Conservation (phyloP, 768 basidiomycete genomes). For the Auriscalpium orientale region DNA sequence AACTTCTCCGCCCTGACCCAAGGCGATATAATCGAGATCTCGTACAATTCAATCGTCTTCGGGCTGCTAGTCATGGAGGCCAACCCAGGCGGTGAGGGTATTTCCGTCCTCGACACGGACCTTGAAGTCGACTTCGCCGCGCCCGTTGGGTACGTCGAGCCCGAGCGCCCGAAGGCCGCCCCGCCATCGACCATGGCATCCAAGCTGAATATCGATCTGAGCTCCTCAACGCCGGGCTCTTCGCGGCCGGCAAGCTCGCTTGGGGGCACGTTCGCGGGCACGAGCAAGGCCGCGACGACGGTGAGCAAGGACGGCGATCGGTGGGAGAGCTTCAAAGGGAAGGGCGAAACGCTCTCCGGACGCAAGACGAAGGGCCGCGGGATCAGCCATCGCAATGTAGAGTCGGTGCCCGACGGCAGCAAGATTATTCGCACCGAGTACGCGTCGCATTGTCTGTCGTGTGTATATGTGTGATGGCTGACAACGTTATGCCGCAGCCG, state of each 20-base stretch:
- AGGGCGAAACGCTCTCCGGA: slow-evolving; percentile 84
- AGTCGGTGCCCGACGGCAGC: slow-evolving; percentile 71
- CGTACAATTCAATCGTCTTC: slow-evolving; percentile 94
- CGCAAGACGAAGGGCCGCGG: slow-evolving; percentile 95
- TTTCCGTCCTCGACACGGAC: slow-evolving; percentile 89
- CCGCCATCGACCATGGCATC: slow-evolving; percentile 90
- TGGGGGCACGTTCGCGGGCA: slow-evolving; percentile 56
- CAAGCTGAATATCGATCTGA: slow-evolving; percentile 90
- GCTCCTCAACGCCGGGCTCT: slow-evolving; percentile 79
- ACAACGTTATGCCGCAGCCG: slow-evolving; percentile 41
- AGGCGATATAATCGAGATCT: slow-evolving; percentile 96
- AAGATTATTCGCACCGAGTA: slow-evolving; percentile 91
- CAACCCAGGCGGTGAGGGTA: slow-evolving; percentile 78
- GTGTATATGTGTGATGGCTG: slow-evolving; percentile 3
- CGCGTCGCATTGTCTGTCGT: slow-evolving; percentile 25
- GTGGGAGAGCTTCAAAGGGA: slow-evolving; percentile 96
- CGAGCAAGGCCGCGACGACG: slow-evolving; percentile 36
- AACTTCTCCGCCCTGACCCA: slow-evolving; percentile 90
- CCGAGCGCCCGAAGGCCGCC: slow-evolving; percentile 74
- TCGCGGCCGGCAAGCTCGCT: slow-evolving; percentile 74
- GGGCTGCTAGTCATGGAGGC: slow-evolving; percentile 95
- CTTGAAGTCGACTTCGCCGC: slow-evolving; percentile 96
- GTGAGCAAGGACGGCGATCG: slow-evolving; percentile 74
- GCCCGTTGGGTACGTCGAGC: slow-evolving; percentile 91
- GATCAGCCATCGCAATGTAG: slow-evolving; percentile 72